These are phyloP conservation scores for Cryptococcus sp. DNA, from an alignment of 1,284 basidiomycete genomes.

Conservation along the genomic window DNA sequence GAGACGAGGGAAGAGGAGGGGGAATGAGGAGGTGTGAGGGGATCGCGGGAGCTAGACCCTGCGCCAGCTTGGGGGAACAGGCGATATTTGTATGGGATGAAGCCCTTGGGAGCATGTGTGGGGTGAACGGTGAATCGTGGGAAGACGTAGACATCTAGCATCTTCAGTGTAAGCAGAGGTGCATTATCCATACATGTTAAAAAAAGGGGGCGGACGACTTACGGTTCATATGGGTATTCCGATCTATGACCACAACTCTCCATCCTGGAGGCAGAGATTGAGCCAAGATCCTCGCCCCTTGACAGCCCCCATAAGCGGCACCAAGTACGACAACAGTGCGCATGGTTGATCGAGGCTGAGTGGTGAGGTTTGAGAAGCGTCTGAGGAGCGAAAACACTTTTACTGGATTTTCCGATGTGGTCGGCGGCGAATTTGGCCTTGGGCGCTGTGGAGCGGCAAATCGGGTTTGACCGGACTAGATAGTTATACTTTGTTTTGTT, in stretches of 20 bases:
- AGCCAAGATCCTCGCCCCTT: constrained; percentile 63
- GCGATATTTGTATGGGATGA: constrained; percentile 65
- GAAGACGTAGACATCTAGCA: constrained; percentile 55
- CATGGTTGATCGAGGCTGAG: constrained; percentile 8
- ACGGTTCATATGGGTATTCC: constrained; percentile 61
- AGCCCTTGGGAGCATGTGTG: constrained; percentile 56
- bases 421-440: too few species aligned
- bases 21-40: constrained; percentile 23
- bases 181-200: not conserved
- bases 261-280: constrained; percentile 62
- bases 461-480: too few species aligned
- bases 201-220: constrained; percentile 12
- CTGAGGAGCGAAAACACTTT: too few species aligned
- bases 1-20: constrained; percentile 15
- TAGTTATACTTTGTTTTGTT: too few species aligned
- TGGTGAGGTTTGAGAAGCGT: not conserved
- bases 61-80: constrained; percentile 32
- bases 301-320: constrained; percentile 61
- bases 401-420: too few species aligned
- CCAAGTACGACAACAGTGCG: constrained; percentile 64
- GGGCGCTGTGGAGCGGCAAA: too few species aligned
- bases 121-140: constrained; percentile 55
- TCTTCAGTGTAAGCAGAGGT: not conserved
- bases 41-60: constrained; percentile 3
- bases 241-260: constrained; percentile 69